Percentiles rank a stretch among this genome's conserved stretches.
phyloP scores from a whole-genome alignment of 164 flowering plant species.

The Saururus chinensis region DNA sequence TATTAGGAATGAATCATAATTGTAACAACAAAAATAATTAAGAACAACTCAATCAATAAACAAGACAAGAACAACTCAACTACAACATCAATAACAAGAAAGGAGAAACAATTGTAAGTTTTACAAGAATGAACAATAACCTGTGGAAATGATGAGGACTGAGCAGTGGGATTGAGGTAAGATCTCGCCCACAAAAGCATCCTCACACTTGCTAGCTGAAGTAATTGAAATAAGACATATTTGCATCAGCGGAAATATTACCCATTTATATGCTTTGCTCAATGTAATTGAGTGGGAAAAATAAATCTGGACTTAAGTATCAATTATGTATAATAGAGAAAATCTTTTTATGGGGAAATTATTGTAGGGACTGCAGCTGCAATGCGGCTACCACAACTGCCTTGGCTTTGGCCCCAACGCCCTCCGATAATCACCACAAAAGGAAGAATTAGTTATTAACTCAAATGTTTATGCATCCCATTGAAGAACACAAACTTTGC shows the following conservation, averaged over 20 bases:
- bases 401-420: slow-evolving; percentile 76
- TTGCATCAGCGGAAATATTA: too few species aligned
- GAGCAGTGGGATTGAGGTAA: slow-evolving; percentile 79
- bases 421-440: slow-evolving; percentile 26
- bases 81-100: too few species aligned
- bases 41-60: too few species aligned
- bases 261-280: too few species aligned
- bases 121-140: slow-evolving; percentile 13
- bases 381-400: slow-evolving; percentile 68
- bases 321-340: background rate
- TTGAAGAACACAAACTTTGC: too few species aligned
- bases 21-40: too few species aligned
- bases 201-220: slow-evolving; percentile 39
- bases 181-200: slow-evolving; percentile 91
- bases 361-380: slow-evolving; percentile 87
- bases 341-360: slow-evolving; percentile 10
- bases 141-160: slow-evolving; percentile 79
- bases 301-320: too few species aligned
- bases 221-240: too few species aligned
- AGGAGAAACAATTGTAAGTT: background rate
- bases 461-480: too few species aligned
- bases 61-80: too few species aligned
- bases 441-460: background rate
- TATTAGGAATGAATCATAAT: too few species aligned
- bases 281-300: too few species aligned